Conservation (phyloP, 2,329 filamentous ascomycete species). For the Dothideomycetes sp. region DNA sequence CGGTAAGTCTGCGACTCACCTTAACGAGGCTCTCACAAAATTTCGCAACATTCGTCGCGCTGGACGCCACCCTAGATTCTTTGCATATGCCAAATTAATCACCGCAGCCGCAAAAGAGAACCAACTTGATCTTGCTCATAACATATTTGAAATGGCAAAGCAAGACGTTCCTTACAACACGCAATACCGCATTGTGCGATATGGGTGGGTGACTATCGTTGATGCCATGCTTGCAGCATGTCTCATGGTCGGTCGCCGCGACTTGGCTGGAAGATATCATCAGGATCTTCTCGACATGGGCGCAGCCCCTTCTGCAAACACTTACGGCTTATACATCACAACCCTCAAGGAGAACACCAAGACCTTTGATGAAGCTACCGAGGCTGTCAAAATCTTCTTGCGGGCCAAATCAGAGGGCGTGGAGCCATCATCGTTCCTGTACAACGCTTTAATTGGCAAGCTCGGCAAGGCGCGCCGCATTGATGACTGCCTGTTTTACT, state of each 20-base stretch:
- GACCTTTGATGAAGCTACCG: slow-evolving; percentile 94
- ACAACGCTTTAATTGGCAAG: slow-evolving; percentile 97
- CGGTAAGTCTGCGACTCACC: slow-evolving; percentile 54
- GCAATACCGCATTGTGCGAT: slow-evolving; percentile 78
- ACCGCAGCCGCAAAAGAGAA: slow-evolving; percentile 79
- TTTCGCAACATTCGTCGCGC: slow-evolving; percentile 90
- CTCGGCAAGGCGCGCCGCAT: slow-evolving; percentile 95
- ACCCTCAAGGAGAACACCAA: slow-evolving; percentile 94
- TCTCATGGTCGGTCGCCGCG: slow-evolving; percentile 69
- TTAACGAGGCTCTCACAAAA: slow-evolving; percentile 70
- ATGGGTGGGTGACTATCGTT: slow-evolving; percentile 92
- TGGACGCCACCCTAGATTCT: slow-evolving; percentile 86
- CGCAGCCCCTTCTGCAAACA: slow-evolving; percentile 87
- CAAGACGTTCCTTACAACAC: slow-evolving; percentile 75
- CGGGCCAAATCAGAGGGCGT: slow-evolving; percentile 89
- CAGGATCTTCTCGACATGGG: slow-evolving; percentile 87
- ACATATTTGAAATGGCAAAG: slow-evolving; percentile 81
- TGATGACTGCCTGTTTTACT: slow-evolving; percentile 96
- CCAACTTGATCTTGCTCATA: slow-evolving; percentile 70
- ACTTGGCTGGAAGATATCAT: slow-evolving; percentile 74
- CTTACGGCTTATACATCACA: slow-evolving; percentile 97
- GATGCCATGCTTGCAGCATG: slow-evolving; percentile 95
- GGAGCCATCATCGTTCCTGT: slow-evolving; percentile 90
- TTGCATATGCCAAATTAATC: slow-evolving; percentile 94
- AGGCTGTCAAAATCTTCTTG: slow-evolving; percentile 95